These are phyloP conservation scores for Coffea canephora DNA, from an alignment of 257 asterid species.

Conservation along the genomic window DNA sequence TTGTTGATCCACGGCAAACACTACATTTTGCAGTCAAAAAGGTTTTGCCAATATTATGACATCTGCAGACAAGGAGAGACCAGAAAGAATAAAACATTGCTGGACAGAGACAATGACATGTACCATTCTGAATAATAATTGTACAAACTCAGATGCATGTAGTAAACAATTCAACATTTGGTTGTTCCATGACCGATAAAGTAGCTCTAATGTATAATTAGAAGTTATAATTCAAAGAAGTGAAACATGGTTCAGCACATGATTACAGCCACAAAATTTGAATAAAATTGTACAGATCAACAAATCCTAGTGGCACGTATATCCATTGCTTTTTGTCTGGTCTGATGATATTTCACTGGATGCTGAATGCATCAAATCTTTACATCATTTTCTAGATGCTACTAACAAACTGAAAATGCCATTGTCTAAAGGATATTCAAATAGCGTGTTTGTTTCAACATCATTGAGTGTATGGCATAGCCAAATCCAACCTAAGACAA, in stretches of 20 bases:
- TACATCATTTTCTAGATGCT: background rate
- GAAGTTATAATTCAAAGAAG: background rate
- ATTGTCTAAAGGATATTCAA: too few species aligned
- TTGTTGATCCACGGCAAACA: conserved; percentile 56
- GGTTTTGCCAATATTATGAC: conserved; percentile 58
- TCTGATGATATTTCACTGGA: background rate
- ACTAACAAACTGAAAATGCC: background rate
- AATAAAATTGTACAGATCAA: background rate
- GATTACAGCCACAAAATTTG: background rate
- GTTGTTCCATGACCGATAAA: background rate
- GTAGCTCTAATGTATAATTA: background rate
- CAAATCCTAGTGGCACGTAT: background rate
- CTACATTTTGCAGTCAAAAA: conserved; percentile 59
- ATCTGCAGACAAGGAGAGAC: conserved; percentile 43
- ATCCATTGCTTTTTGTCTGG: background rate
- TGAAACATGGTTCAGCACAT: background rate
- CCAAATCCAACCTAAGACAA: background rate
- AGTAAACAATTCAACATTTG: background rate
- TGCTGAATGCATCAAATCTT: background rate
- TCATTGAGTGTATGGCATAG: background rate
- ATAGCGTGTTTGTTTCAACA: background rate
- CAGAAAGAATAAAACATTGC: conserved; percentile 5
- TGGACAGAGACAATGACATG: background rate
- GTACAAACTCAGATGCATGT: background rate
- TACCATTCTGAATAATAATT: background rate